Base-by-base conservation (phyloP, 2,329 filamentous ascomycete genomes). In the Monosporascus sp. region DNA sequence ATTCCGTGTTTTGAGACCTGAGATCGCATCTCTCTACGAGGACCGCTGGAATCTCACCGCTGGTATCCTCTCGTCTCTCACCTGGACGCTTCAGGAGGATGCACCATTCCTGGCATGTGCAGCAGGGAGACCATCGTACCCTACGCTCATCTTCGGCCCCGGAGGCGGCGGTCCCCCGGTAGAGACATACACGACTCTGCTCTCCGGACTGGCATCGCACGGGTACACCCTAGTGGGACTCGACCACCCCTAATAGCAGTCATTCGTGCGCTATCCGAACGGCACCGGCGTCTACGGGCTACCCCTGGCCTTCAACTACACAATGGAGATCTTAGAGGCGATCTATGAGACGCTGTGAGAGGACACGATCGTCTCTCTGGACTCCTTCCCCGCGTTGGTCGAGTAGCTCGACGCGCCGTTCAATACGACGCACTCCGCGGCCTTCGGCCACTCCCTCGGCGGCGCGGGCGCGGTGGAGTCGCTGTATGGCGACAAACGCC, bases 211-310 rank as follows among this genome's bases (percentile, higher is more conserved):
- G 7, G 58, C 52, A 0, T 60, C 57, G 6, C 49, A 62, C 47
- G 65, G 65, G 4, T 67, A 66, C 46, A 54, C 54, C 9, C 55
- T 67, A 14, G 56, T 63, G 20, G 63, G 60, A 11, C 43, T 65
- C 17, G 64, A 67, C 24, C 65, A 67, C 35, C 56, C 62, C 2
- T 65, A 57, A 14, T 62, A 67, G 53, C 65, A 67, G 52, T 62
- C 65, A 0, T 67, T 62, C 50, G 35, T 67, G 17, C 56, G 57
- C 5, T 67, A 55, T 7, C 64, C 65, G 3, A 65, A 67, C 22
- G 63, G 64, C 7, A 66, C 64, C 0, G 62, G 59, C 3, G 57
- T 66, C 8, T 46, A 48, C 3, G 63, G 64, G 2, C 51, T 63
- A 5, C 48, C 54, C 1, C 52, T 51, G 11, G 51, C 57, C 9